A percentile compares a stretch with the other conserved stretches of the same genome.
These are phyloP conservation scores for Lantana camara DNA, from an alignment of 257 asterid genomes.

Conservation along the genomic window DNA sequence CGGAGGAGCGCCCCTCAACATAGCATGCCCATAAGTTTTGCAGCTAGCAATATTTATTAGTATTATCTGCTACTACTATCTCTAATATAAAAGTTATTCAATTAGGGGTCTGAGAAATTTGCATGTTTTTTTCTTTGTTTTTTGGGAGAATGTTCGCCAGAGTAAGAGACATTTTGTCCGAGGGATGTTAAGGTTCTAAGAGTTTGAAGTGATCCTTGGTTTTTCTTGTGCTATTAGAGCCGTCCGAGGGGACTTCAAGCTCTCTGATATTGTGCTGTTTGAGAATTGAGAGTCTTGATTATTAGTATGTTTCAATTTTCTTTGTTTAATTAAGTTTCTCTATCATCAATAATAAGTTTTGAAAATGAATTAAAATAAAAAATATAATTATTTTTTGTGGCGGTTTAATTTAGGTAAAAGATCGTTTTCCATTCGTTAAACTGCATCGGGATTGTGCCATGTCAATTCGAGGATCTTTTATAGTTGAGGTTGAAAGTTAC, in stretches of 20 bases:
- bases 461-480: neutral
- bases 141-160: neutral
- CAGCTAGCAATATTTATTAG: conserved; percentile 35
- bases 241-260: conserved; percentile 51
- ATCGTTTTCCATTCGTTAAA: neutral
- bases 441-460: neutral
- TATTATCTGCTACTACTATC: conserved; percentile 3
- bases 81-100: conserved; percentile 28
- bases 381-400: neutral
- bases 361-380: too few relatives aligned
- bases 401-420: neutral
- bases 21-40: conserved; percentile 89
- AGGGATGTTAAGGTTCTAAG: conserved; percentile 11
- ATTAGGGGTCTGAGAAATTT: conserved; percentile 32
- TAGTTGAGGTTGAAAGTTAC: conserved; percentile 27
- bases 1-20: conserved; percentile 61
- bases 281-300: neutral
- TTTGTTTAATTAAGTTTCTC: too few relatives aligned
- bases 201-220: conserved; percentile 36
- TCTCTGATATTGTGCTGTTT: neutral
- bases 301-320: neutral
- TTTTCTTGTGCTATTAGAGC: conserved; percentile 70
- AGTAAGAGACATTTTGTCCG: conserved; percentile 24
- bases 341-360: too few relatives aligned
- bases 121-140: too few relatives aligned